Evolutionary conservation across 169 alveolate genomes (phyloP).

Genomic region (Plasmodium vivax): DNA sequence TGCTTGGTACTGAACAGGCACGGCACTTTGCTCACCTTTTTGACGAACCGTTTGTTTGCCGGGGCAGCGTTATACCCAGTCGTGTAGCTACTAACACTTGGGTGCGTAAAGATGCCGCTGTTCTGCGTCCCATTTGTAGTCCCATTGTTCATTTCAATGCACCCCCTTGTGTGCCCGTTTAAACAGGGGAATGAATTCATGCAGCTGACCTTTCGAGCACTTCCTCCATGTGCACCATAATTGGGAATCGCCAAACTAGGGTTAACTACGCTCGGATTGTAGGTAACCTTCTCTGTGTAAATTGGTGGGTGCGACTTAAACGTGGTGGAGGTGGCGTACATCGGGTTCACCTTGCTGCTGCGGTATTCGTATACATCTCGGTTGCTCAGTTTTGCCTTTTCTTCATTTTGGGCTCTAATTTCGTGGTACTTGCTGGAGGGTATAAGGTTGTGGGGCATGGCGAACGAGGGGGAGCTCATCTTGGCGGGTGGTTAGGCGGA

Average conservation of each 20-base stretch:
- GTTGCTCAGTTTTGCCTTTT: constrained; percentile 4
- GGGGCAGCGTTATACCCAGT: background rate
- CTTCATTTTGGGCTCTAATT: background rate
- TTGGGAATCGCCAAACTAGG: background rate
- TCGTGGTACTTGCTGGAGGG: constrained; percentile 6
- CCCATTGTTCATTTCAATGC: background rate
- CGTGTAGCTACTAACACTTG: background rate
- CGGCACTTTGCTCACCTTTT: background rate
- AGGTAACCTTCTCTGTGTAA: background rate
- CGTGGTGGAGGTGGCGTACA: background rate
- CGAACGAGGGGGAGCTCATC: constrained; percentile 7
- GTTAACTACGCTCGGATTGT: constrained; percentile 4
- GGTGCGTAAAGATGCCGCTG: background rate
- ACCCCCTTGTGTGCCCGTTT: background rate
- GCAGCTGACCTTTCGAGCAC: constrained; percentile 18
- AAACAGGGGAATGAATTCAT: constrained; percentile 45
- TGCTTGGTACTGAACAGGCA: background rate
- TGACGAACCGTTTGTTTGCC: background rate
- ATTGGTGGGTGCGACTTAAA: constrained; percentile 1
- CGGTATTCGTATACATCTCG: constrained; percentile 9
- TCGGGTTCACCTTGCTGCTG: background rate
- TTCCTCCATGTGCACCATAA: background rate
- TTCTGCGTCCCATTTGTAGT: background rate
- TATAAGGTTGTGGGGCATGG: constrained; percentile 10
- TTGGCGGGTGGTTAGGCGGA: background rate